Conservation (phyloP, 2,329 filamentous ascomycete genomes). For the Diaporthe nobilis region DNA sequence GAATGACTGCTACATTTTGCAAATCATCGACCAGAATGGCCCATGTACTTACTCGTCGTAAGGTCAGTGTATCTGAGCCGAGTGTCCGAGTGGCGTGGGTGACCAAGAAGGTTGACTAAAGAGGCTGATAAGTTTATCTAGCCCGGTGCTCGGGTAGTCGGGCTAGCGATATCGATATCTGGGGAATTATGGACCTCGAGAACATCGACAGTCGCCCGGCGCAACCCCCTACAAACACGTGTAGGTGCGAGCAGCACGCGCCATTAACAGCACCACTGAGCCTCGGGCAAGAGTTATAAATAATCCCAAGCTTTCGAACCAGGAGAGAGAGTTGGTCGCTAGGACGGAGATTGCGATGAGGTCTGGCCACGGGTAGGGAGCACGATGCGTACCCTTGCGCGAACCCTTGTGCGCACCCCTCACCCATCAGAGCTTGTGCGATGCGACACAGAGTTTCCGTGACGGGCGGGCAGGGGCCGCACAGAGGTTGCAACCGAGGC, state of each 20-base stretch:
- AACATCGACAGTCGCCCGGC: not conserved
- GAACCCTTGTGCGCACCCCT: not conserved
- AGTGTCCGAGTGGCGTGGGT: not conserved
- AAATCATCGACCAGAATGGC: not conserved
- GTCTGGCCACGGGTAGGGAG: not conserved
- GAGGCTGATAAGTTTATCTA: not conserved
- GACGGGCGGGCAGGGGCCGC: not conserved
- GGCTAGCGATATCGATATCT: constrained; percentile 1
- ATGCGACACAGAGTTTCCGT: not conserved
- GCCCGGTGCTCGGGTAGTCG: not conserved
- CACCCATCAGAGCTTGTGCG: not conserved
- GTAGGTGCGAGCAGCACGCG: too few relatives aligned
- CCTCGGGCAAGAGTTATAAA: not conserved
- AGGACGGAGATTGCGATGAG: not conserved
- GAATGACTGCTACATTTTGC: not conserved
- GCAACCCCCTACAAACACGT: too few relatives aligned
- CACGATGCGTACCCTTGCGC: not conserved
- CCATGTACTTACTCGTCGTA: not conserved
- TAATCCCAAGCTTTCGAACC: not conserved
- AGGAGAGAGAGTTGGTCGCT: not conserved
- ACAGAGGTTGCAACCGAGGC: constrained; percentile 19
- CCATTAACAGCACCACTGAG: not conserved
- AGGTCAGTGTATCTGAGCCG: not conserved
- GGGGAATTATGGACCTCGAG: not conserved
- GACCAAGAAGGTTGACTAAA: constrained; percentile 17